Percentiles rank a stretch among this genome's conserved stretches.
Conservation (phyloP, 2,329 filamentous ascomycete species). For the Epichloe elymi region DNA sequence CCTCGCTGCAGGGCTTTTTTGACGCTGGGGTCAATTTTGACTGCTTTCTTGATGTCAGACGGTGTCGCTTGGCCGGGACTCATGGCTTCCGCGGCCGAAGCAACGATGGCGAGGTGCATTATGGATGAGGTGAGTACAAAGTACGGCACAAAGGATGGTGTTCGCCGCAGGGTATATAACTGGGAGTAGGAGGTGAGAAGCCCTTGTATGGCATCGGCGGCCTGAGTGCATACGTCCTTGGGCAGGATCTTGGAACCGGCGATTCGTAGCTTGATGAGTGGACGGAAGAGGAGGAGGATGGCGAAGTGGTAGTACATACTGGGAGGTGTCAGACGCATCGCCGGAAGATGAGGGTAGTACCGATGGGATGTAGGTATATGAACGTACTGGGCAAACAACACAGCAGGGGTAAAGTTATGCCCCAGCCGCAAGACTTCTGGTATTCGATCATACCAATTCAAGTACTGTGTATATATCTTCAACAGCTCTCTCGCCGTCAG, state of each 20-base stretch:
- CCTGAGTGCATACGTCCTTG: slow-evolving; percentile 51
- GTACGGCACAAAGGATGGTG: slow-evolving; percentile 48
- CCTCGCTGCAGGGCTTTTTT: slow-evolving; percentile 36
- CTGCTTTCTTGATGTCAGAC: slow-evolving; percentile 18
- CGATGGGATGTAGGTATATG: background rate
- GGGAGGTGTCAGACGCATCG: background rate
- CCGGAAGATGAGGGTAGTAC: background rate
- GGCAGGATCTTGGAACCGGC: slow-evolving; percentile 50
- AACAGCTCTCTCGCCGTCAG: slow-evolving; percentile 52
- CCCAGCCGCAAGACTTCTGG: slow-evolving; percentile 51
- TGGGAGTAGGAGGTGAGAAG: slow-evolving; percentile 43
- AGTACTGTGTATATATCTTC: slow-evolving; percentile 52
- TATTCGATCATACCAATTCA: slow-evolving; percentile 58
- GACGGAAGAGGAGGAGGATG: slow-evolving; percentile 61
- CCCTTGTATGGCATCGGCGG: slow-evolving; percentile 45
- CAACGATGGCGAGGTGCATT: slow-evolving; percentile 44
- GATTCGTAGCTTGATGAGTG: slow-evolving; percentile 52
- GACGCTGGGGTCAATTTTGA: slow-evolving; percentile 26
- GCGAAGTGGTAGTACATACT: slow-evolving; percentile 61
- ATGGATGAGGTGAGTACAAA: slow-evolving; percentile 49
- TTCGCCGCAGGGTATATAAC: slow-evolving; percentile 43
- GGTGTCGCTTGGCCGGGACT: slow-evolving; percentile 7
- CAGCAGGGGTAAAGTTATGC: slow-evolving; percentile 59
- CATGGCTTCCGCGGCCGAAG: slow-evolving; percentile 15
- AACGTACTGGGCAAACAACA: slow-evolving; percentile 60